These are phyloP conservation scores for Aegilops bicornis DNA, from an alignment of 176 grass and related monocot species.

Conservation along the genomic window DNA sequence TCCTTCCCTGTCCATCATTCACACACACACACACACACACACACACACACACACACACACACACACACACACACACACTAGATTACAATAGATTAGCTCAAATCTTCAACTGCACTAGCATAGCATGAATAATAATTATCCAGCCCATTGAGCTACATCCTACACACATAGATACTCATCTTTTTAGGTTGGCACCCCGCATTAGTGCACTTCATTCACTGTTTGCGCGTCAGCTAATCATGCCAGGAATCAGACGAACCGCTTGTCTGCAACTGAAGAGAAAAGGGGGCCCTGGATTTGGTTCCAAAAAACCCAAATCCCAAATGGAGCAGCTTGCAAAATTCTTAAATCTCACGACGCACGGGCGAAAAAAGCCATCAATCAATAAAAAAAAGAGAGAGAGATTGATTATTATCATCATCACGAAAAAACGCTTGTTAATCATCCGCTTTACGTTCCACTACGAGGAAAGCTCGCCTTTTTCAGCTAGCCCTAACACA, in stretches of 20 bases:
- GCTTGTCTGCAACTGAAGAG: conserved; percentile 39
- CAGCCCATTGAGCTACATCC: background rate
- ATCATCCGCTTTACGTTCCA: conserved; percentile 50
- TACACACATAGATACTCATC: conserved; percentile 45
- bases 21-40: no score
- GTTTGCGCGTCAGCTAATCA: conserved; percentile 49
- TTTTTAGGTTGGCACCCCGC: conserved; percentile 5
- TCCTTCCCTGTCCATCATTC: conserved; percentile 10
- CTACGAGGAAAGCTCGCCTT: conserved; percentile 39
- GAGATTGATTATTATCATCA: background rate
- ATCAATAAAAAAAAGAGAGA: background rate
- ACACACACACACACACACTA: background rate
- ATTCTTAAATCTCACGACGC: background rate
- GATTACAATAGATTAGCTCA: conserved; percentile 15
- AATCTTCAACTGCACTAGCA: conserved; percentile 46
- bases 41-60: no score
- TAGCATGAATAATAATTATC: conserved; percentile 39
- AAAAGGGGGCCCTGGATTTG: conserved; percentile 31
- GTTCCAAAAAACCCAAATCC: conserved; percentile 11
- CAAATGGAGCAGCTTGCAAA: conserved; percentile 37
- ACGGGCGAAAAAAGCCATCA: background rate
- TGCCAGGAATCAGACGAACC: conserved; percentile 29
- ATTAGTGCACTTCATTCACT: conserved; percentile 47
- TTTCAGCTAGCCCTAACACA: conserved; percentile 54
- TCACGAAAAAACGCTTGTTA: background rate